phyloP scores from a whole-genome alignment of 495 filamentous ascomycete species.

The Xylaria curta region DNA sequence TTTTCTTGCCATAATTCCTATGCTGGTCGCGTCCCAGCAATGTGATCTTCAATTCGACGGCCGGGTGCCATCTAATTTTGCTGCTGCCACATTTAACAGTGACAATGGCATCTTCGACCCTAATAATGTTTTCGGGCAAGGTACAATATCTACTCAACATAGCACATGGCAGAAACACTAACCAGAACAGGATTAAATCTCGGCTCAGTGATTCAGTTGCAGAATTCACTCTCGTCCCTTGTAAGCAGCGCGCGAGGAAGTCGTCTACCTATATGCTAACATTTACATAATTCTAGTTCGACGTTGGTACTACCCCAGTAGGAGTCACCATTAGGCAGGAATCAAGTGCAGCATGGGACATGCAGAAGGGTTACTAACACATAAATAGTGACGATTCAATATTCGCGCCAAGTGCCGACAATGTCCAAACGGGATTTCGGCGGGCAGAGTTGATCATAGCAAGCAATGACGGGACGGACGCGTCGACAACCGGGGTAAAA shows the following conservation, averaged over 20 bases:
- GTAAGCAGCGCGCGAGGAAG: conserved; percentile 22
- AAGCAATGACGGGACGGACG: conserved; percentile 52
- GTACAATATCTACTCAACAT: conserved; percentile 5
- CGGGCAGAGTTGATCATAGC: conserved; percentile 54
- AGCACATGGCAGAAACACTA: background rate
- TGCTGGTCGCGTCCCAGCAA: conserved; percentile 33
- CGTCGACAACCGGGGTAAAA: conserved; percentile 50
- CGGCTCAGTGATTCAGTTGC: conserved; percentile 21
- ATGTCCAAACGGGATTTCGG: conserved; percentile 55
- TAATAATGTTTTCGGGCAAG: conserved; percentile 40
- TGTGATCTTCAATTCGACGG: conserved; percentile 49
- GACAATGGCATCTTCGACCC: conserved; percentile 43
- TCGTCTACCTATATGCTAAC: background rate
- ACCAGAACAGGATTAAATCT: background rate
- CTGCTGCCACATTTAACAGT: conserved; percentile 39
- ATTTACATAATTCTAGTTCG: conserved; percentile 37
- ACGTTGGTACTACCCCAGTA: conserved; percentile 37
- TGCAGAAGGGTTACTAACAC: conserved; percentile 18
- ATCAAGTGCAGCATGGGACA: background rate
- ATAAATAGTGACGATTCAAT: conserved; percentile 51
- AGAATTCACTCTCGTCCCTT: conserved; percentile 29
- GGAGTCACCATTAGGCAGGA: conserved; percentile 41
- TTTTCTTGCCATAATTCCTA: conserved; percentile 15
- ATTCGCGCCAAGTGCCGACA: conserved; percentile 40
- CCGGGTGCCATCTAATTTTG: conserved; percentile 37